Percentiles rank a stretch among this genome's conserved stretches.
phyloP scores from a whole-genome alignment of 2,329 filamentous ascomycete genomes.

The Scedosporium aurantiacum region DNA sequence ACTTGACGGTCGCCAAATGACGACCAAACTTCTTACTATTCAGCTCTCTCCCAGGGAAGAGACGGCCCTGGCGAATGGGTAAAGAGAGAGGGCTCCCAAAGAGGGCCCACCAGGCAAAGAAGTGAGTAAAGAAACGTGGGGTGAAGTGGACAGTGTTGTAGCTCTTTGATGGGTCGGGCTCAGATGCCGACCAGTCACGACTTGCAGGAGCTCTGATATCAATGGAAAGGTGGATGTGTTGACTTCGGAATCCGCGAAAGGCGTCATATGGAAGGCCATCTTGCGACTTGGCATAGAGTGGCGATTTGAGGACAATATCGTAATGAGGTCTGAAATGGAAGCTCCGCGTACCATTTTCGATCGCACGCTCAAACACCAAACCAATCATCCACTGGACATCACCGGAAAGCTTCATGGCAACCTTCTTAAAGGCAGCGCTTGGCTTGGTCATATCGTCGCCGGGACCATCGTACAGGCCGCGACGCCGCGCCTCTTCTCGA shows the following conservation, averaged over 20 bases:
- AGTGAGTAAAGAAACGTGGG: constrained; percentile 94
- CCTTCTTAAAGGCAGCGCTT: constrained; percentile 89
- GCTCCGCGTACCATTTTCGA: constrained; percentile 59
- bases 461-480: constrained; percentile 36
- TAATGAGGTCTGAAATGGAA: constrained; percentile 93
- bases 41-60: constrained; percentile 90
- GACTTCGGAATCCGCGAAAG: constrained; percentile 91
- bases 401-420: constrained; percentile 95
- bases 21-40: constrained; percentile 97
- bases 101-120: constrained; percentile 95
- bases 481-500: constrained; percentile 45
- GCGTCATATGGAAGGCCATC: constrained; percentile 64
- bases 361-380: constrained; percentile 80
- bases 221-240: constrained; percentile 92
- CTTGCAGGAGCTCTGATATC: constrained; percentile 79
- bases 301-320: constrained; percentile 74
- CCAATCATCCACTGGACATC: constrained; percentile 90
- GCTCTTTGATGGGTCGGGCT: constrained; percentile 66
- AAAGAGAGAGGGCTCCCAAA: constrained; percentile 93
- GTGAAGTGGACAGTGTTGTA: constrained; percentile 96
- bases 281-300: constrained; percentile 56
- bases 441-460: constrained; percentile 53
- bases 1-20: constrained; percentile 97
- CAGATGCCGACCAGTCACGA: constrained; percentile 72
- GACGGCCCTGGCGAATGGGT: constrained; percentile 78